phyloP scores from a whole-genome alignment of 2,329 filamentous ascomycete species.

The Chaetomium globosum region DNA sequence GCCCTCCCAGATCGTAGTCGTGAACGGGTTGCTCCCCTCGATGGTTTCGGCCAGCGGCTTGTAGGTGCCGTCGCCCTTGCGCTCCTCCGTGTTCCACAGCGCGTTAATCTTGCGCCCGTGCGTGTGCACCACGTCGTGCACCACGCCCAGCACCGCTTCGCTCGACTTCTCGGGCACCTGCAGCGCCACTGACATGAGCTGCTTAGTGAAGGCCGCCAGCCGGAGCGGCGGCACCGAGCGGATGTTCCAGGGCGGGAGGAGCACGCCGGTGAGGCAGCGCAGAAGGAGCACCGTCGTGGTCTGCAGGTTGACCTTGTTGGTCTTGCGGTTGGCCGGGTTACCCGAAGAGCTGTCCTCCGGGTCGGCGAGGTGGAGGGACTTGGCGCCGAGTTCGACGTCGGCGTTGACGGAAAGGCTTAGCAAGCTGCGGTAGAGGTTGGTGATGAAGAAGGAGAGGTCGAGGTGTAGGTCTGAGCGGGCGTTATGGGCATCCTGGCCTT shows the following conservation, averaged over 20 bases:
- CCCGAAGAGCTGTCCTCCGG: constrained; percentile 53
- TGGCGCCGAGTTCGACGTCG: constrained; percentile 80
- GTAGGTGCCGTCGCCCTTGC: constrained; percentile 86
- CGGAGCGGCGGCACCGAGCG: constrained; percentile 77
- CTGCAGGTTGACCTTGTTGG: constrained; percentile 81
- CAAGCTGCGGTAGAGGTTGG: constrained; percentile 86
- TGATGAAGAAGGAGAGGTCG: constrained; percentile 93
- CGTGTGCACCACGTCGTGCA: constrained; percentile 76
- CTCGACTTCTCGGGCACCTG: constrained; percentile 90
- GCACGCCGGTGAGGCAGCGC: constrained; percentile 77
- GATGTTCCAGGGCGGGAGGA: constrained; percentile 74
- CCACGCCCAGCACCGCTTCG: constrained; percentile 74
- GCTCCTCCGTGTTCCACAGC: constrained; percentile 94
- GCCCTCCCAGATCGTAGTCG: constrained; percentile 89
- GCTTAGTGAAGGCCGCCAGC: constrained; percentile 91
- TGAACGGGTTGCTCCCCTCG: constrained; percentile 88
- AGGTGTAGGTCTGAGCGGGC: constrained; percentile 79
- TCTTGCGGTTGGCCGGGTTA: constrained; percentile 41
- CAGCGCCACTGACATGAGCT: constrained; percentile 77
- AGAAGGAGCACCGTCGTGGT: constrained; percentile 92
- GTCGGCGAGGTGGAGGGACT: constrained; percentile 71
- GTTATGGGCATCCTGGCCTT: constrained; percentile 89
- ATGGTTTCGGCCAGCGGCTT: constrained; percentile 72
- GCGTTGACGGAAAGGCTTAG: constrained; percentile 77
- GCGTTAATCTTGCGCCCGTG: constrained; percentile 80